Evolutionary conservation across 805 yeast genomes (phyloP).

Genomic region (Hanseniaspora nectarophila): DNA sequence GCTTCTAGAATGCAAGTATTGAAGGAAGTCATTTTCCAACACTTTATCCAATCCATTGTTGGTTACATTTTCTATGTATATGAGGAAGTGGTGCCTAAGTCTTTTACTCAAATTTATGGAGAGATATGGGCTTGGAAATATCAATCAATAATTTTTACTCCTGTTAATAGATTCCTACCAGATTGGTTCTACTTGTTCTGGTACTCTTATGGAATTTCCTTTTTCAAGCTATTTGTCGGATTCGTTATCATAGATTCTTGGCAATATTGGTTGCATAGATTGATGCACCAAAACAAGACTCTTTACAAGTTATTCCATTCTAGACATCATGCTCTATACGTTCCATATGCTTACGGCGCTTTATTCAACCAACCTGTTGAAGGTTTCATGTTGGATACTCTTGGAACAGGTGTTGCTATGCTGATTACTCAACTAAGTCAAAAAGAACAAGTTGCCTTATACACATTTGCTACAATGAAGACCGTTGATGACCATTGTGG

Average conservation of each 20-base stretch:
- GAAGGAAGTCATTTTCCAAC: slow-evolving; percentile 75
- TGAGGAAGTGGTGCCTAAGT: slow-evolving; percentile 41
- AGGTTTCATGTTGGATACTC: slow-evolving; percentile 82
- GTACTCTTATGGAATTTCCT: slow-evolving; percentile 42
- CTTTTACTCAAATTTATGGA: slow-evolving; percentile 17
- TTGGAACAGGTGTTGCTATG: slow-evolving; percentile 81
- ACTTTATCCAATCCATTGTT: slow-evolving; percentile 62
- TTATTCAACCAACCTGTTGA: slow-evolving; percentile 87
- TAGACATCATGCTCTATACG: slow-evolving; percentile 85
- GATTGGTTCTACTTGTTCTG: slow-evolving; percentile 2
- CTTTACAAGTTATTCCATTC: slow-evolving; percentile 79
- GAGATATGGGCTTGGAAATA: slow-evolving; percentile 36
- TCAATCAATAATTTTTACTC: neutral
- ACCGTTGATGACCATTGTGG: slow-evolving; percentile 99
- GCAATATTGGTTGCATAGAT: slow-evolving; percentile 85
- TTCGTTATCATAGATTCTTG: slow-evolving; percentile 77
- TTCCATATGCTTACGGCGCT: slow-evolving; percentile 95
- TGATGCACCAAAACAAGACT: slow-evolving; percentile 72
- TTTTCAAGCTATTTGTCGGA: slow-evolving; percentile 46
- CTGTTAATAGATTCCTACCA: neutral
- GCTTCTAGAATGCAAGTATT: slow-evolving; percentile 61
- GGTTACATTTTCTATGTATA: slow-evolving; percentile 46
- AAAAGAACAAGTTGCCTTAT: slow-evolving; percentile 64
- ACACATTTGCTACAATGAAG: slow-evolving; percentile 81
- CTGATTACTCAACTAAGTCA: slow-evolving; percentile 51